Base-by-base conservation (phyloP, 2,329 filamentous ascomycete genomes). In the Fusarium sp. region DNA sequence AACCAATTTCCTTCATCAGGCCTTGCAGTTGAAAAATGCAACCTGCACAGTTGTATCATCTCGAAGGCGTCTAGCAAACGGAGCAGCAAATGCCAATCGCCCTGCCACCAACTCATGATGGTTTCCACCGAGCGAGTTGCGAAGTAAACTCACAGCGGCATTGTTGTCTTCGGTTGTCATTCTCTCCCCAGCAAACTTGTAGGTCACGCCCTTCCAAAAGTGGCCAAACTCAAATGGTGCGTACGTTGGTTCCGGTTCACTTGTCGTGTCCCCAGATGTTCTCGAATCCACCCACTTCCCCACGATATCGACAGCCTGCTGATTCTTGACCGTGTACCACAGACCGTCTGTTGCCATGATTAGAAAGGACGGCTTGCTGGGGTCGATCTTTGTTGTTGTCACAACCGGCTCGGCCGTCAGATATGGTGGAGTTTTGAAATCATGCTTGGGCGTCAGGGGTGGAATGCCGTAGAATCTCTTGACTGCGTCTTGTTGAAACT, bases 391-490 rank as follows among this genome's bases (percentile, higher is more conserved):
- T 2, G 24, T 52, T 13, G 16, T 29, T 10, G 24, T 52, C 24
- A 52, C 47, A 29, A 29, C 47, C 24, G 47, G 47, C 6, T 52
- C 47, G 10, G 47, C 47, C 10, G 47, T 52, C 47, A 52, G 24
- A 52, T 52, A 52, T 52, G 47, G 47, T 5, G 47, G 47, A 52
- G 47, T 52, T 29, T 52, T 52, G 47, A 52, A 52, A n/a, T 27
- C 47, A 29, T 52, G 47, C 16, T n/a, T 52, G 24, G 47, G 47
- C 2, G 47, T 52, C 47, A 52, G 24, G 16, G 47, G 47, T 29
- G 47, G 47, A 29, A 52, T 52, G 47, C 47, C 47, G 47, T 52
- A 52, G 47, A 52, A 52, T 52, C 47, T 52, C 47, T 29, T 52
- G 47, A 29, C 47, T 52, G 47, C 47, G 24, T 52, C 47, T 10